These are phyloP conservation scores for peach (Prunus persica) DNA, from an alignment of 306 rosid species.

Conservation along the genomic window DNA sequence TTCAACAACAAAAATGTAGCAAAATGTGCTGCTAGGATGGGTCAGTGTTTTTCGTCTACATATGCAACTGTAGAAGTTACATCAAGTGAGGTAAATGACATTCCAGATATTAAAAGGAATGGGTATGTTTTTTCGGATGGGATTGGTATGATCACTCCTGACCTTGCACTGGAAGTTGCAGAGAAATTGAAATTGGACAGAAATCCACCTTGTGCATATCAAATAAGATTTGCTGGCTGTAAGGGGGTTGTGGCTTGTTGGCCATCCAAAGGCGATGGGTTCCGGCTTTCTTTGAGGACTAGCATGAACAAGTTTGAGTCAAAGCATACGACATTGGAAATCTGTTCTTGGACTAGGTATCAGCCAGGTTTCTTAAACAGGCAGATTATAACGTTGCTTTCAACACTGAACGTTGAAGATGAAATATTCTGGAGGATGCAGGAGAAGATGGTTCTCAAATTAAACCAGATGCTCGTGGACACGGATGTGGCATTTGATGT, in stretches of 20 bases:
- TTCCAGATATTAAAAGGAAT: slow-evolving; percentile 61
- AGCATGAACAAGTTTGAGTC: slow-evolving; percentile 77
- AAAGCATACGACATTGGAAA: slow-evolving; percentile 56
- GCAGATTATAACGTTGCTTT: slow-evolving; percentile 76
- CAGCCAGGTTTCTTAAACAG: slow-evolving; percentile 89
- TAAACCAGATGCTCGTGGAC: slow-evolving; percentile 56
- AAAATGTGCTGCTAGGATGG: slow-evolving; percentile 92
- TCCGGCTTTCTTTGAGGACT: slow-evolving; percentile 58
- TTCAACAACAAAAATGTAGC: slow-evolving; percentile 55
- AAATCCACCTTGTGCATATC: slow-evolving; percentile 69
- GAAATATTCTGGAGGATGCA: slow-evolving; percentile 76
- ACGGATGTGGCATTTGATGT: slow-evolving; percentile 69
- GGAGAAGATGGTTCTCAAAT: slow-evolving; percentile 61
- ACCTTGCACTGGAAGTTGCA: slow-evolving; percentile 77
- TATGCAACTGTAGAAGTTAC: slow-evolving; percentile 83
- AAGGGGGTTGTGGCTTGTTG: slow-evolving; percentile 89
- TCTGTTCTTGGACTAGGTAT: slow-evolving; percentile 85
- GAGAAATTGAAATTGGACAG: slow-evolving; percentile 58
- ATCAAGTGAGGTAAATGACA: slow-evolving; percentile 34
- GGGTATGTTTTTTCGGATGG: slow-evolving; percentile 72
- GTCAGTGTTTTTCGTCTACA: slow-evolving; percentile 84
- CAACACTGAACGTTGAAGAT: slow-evolving; percentile 57
- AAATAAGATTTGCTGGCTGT: slow-evolving; percentile 84
- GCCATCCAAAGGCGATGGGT: slow-evolving; percentile 59
- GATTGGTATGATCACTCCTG: slow-evolving; percentile 76